phyloP scores from a whole-genome alignment of 2,329 filamentous ascomycete genomes.

The Phialemoniopsis sp. region DNA sequence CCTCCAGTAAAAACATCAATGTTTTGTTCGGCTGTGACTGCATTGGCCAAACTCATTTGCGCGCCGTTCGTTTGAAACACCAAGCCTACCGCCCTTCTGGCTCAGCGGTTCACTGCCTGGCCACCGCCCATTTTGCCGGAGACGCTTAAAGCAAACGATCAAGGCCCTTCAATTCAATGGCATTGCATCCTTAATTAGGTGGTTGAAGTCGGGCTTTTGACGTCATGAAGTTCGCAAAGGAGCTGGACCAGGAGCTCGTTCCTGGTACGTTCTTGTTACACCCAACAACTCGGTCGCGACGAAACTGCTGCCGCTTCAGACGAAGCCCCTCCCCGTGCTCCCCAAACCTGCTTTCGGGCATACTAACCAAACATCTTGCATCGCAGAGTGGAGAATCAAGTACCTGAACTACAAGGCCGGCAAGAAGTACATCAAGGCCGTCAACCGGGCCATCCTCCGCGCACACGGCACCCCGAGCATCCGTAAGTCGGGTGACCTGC shows the following conservation, averaged over 20 bases:
- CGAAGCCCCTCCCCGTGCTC: not conserved
- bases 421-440: constrained; percentile 89
- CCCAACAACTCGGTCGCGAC: not conserved
- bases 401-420: constrained; percentile 95
- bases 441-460: constrained; percentile 67
- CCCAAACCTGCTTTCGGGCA: not conserved
- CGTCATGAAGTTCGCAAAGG: constrained; percentile 66
- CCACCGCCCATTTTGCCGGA: too few relatives aligned
- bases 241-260: constrained; percentile 82
- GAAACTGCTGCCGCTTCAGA: not conserved
- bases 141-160: too few relatives aligned
- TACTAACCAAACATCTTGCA: not conserved
- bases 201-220: constrained; percentile 9
- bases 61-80: too few relatives aligned
- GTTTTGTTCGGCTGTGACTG: too few relatives aligned
- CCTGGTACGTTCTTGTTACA: constrained; percentile 51
- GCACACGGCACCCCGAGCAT: constrained; percentile 47
- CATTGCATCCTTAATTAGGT: constrained; percentile 1
- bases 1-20: too few relatives aligned
- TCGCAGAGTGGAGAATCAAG: constrained; percentile 80
- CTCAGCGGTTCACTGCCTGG: too few relatives aligned
- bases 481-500: constrained; percentile 22
- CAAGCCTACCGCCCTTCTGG: too few relatives aligned
- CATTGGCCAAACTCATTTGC: too few relatives aligned
- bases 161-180: not conserved